Base-by-base conservation (phyloP, 495 filamentous ascomycete genomes). In the Wilcoxina mikolae region DNA sequence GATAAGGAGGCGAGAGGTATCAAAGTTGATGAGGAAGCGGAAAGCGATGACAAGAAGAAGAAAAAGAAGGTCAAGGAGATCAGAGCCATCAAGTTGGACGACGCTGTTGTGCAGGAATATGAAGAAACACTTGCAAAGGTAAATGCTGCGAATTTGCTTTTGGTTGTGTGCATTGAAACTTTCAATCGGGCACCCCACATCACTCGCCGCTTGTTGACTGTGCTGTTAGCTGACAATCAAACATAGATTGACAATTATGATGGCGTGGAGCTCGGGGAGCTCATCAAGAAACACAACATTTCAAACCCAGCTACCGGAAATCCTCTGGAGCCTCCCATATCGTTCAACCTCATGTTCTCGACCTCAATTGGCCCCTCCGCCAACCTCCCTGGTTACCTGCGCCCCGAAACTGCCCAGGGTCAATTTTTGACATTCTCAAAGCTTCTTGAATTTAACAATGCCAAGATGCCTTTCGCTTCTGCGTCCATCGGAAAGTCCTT, bases 331-430 rank as follows among this genome's bases (percentile, higher is more conserved):
- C 78, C 77, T 17, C 83, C 84, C 0, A 76, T 84, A 7, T 70
- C 77, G 10, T 85, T 86, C 72, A 88, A 88, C 68, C 73, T 88
- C 54, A 88, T 88, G 84, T 88, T 87, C 71, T 69, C 75, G 56
- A 85, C 83, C 12, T 69, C 76, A 20, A 86, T 87, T 60, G 83
- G 83, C 45, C 81, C 83, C 7, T 82, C 77, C 61, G 68, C 76
- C 38, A 71, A 71, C 55, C 33, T 69, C 11, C 68, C 72, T 12
- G 80, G 77, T 26, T 87, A 82, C 57, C 69, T 87, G 17, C 73
- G 83, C 23, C 82, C 83, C 22, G 83, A 85, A 63, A 85, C 83
- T 3, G 82, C 83, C 5, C 83, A 85, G 66, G 82, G 81, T 39
- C 83, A 86, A 68, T 85, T 85, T 68, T 65, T 85, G 35, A 82